These are phyloP conservation scores for Crassisporium funariophilum DNA, from an alignment of 768 basidiomycete species.

Conservation along the genomic window DNA sequence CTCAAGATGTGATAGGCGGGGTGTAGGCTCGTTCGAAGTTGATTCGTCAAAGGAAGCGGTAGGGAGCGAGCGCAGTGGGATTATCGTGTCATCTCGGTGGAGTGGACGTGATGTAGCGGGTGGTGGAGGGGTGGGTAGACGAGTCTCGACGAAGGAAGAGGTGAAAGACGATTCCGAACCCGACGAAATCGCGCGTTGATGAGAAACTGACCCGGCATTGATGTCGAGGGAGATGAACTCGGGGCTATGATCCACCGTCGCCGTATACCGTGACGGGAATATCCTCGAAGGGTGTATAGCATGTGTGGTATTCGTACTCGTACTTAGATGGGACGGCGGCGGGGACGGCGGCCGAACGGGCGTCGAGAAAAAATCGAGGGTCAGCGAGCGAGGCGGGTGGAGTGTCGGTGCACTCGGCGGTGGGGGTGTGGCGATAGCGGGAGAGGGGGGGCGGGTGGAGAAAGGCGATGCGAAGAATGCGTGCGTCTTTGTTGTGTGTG, in stretches of 20 bases:
- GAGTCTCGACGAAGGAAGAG: slow-evolving; percentile 19
- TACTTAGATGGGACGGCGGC: slow-evolving; percentile 12
- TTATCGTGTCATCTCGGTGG: slow-evolving; percentile 20
- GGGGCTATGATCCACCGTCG: slow-evolving; percentile 16
- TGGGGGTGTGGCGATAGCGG: slow-evolving; percentile 25
- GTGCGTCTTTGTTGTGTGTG: slow-evolving; percentile 44
- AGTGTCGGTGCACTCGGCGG: slow-evolving; percentile 15
- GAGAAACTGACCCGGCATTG: slow-evolving; percentile 11
- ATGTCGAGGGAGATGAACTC: slow-evolving; percentile 22
- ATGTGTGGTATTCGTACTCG: slow-evolving; percentile 8
- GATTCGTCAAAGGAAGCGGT: slow-evolving; percentile 7
- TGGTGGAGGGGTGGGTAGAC: slow-evolving; percentile 28
- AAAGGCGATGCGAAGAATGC: slow-evolving; percentile 51
- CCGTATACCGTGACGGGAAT: slow-evolving; percentile 44
- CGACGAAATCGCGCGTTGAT: slow-evolving; percentile 17
- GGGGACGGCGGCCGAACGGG: slow-evolving; percentile 25
- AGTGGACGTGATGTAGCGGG: slow-evolving; percentile 9
- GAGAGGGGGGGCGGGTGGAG: slow-evolving; percentile 39
- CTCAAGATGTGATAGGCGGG: slow-evolving; percentile 28
- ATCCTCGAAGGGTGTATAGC: slow-evolving; percentile 32
- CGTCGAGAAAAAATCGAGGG: slow-evolving; percentile 32
- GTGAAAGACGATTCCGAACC: slow-evolving; percentile 27
- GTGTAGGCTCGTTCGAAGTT: slow-evolving; percentile 24
- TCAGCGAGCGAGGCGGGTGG: slow-evolving; percentile 26
- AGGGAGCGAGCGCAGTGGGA: slow-evolving; percentile 8